Base-by-base conservation (phyloP, 805 yeast species). In the Cyberlindnera maritima region DNA sequence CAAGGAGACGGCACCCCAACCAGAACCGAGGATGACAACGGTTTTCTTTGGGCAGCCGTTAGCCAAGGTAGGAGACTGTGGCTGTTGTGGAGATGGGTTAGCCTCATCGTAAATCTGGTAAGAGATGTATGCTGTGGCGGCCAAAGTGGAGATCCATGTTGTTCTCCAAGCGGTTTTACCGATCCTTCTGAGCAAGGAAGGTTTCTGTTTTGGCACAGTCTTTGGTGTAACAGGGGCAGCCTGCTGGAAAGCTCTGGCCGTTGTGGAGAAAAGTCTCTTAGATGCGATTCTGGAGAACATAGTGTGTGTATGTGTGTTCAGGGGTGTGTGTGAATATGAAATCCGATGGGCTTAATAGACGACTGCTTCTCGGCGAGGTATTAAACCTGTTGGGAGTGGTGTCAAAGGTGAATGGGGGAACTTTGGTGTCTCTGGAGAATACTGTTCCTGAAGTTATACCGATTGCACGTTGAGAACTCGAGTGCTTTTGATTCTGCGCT, bases 1-100 rank as follows among this genome's bases (percentile, higher is more conserved):
- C 51, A 90, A 71, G 7, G 96, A 83, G 44, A 91, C 84, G 12
- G 96, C 80, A 50, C 96, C 97, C 98, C 98, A 91, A 45, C 97
- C 98, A 19, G 96, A 82, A 52, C 95, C 95, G 63, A 80, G 79
- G 68, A 77, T 83, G 44, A 92, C 94, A 49, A 72, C 44, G 18
- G 72, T 71, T 60, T 71, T 71, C 52, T 69, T 67, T 41, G 67
- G 69, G 34, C 67, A 60, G 36, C 75, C 75, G 53, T 72, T 73
- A 40, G 74, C 70, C 52, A 78, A 72, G 15, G 71, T 66, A 11
- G 79, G 73, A n/a, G 79, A 69, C 61, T 84, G 89, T 43, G 83
- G 81, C 41, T 68, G 56, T 62, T 85, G 90, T 15, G 72, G 68
- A 29, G 72, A 69, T 6, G 91, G 91, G 55, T 75, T 71, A 7